A percentile compares a stretch with the other conserved stretches of the same genome.
Evolutionary conservation across 176 grass and related monocot genomes (phyloP).

Genomic region (Musa schizocarpa): DNA sequence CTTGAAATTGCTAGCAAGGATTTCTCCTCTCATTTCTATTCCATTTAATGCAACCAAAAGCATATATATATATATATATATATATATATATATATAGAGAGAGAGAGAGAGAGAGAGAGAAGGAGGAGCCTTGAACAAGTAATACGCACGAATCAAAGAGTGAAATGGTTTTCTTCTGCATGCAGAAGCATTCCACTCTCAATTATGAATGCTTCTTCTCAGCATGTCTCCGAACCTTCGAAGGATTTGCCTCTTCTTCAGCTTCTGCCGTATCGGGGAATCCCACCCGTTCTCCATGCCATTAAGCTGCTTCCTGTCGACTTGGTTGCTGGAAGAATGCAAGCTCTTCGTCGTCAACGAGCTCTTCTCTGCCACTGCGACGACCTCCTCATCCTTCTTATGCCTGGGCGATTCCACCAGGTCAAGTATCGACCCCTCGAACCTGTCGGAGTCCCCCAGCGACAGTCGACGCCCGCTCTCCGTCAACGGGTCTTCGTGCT

Average conservation of each 20-base stretch:
- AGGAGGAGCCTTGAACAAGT: no score
- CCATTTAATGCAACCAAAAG: no score
- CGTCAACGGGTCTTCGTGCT: neutral
- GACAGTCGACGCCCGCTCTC: conserved; percentile 34
- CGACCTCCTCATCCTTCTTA: neutral
- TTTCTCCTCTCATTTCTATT: no score
- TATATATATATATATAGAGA: no score
- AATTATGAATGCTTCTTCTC: neutral
- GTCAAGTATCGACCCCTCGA: conserved; percentile 52
- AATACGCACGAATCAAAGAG: no score
- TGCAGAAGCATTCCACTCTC: no score
- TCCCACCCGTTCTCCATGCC: neutral
- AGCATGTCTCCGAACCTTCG: conserved; percentile 7
- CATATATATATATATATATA: no score
- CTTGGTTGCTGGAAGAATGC: neutral
- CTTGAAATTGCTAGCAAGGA: no score
- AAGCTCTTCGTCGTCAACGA: neutral
- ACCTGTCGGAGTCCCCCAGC: conserved; percentile 33
- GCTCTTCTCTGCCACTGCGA: neutral
- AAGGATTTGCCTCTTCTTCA: conserved; percentile 22
- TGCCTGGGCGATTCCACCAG: conserved; percentile 38
- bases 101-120: no score
- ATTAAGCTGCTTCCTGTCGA: neutral
- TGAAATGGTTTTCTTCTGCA: no score
- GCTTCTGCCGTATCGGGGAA: conserved; percentile 1